Percentiles rank a stretch among this genome's conserved stretches.
These are phyloP conservation scores for Hortiboletus rubellus DNA, from an alignment of 1,284 basidiomycete genomes.

Conservation along the genomic window DNA sequence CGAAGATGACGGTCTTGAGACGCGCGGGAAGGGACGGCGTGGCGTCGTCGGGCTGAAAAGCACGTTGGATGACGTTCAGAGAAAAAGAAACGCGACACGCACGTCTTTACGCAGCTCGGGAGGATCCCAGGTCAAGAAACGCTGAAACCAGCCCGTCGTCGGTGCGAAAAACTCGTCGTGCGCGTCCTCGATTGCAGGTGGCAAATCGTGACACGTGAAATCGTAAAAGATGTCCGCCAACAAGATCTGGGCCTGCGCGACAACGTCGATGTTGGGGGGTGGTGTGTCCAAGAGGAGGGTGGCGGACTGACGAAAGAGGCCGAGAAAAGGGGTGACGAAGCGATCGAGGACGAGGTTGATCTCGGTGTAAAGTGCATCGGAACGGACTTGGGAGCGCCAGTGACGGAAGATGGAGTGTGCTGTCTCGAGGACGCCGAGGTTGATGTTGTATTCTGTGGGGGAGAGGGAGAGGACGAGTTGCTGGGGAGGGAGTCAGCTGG, in stretches of 20 bases:
- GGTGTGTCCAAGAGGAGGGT: conserved; percentile 49
- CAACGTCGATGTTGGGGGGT: conserved; percentile 43
- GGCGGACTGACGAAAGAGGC: conserved; percentile 74
- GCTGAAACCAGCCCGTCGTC: conserved; percentile 69
- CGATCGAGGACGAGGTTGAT: conserved; percentile 91
- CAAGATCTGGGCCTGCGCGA: conserved; percentile 76
- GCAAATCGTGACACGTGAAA: conserved; percentile 93
- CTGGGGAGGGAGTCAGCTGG: conserved; percentile 42
- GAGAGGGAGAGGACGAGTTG: conserved; percentile 84
- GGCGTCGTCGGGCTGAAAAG: conserved; percentile 73
- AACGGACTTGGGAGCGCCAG: conserved; percentile 91
- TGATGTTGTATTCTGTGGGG: conserved; percentile 77
- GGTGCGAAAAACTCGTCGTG: conserved; percentile 80
- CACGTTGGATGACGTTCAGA: conserved; percentile 12
- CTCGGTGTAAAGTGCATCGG: conserved; percentile 84
- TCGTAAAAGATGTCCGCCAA: conserved; percentile 92
- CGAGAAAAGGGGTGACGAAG: conserved; percentile 84
- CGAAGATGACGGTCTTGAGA: conserved; percentile 88
- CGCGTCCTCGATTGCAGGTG: conserved; percentile 91
- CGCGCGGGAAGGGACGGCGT: conserved; percentile 82
- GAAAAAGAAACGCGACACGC: conserved; percentile 32
- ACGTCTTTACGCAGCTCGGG: conserved; percentile 71
- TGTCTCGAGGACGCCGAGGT: conserved; percentile 89
- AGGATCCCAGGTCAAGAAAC: conserved; percentile 79
- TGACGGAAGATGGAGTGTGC: conserved; percentile 94